Evolutionary conservation across 495 filamentous ascomycete species (phyloP).

Genomic region (Penicillium longicatenatum): DNA sequence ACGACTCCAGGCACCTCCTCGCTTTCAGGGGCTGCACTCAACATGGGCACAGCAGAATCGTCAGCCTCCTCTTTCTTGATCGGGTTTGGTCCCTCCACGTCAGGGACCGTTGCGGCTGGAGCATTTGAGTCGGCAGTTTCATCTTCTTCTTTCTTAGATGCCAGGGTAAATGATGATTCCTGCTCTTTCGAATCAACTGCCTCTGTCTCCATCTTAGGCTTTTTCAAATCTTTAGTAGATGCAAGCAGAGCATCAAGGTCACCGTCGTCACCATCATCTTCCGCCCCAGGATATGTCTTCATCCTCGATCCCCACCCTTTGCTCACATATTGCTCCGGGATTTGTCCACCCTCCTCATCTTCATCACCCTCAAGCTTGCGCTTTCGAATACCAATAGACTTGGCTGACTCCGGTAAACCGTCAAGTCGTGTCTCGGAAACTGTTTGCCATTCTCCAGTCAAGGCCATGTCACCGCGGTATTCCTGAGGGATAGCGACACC

Average conservation of each 20-base stretch:
- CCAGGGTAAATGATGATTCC: constrained; percentile 8
- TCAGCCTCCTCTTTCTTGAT: constrained; percentile 35
- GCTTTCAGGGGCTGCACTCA: constrained; percentile 30
- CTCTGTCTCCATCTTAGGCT: constrained; percentile 28
- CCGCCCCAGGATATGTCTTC: constrained; percentile 60
- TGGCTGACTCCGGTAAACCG: constrained; percentile 39
- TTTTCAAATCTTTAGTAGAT: constrained; percentile 53
- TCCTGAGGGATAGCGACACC: constrained; percentile 85
- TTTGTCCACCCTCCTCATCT: constrained; percentile 59
- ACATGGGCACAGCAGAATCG: constrained; percentile 4
- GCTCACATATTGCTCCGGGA: constrained; percentile 61
- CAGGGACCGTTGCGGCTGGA: neutral
- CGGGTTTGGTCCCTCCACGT: constrained; percentile 3
- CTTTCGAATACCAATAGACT: constrained; percentile 62
- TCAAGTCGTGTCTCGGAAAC: constrained; percentile 57
- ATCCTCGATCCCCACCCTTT: constrained; percentile 76
- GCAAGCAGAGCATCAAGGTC: constrained; percentile 73
- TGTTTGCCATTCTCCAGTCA: constrained; percentile 89
- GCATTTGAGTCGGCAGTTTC: neutral
- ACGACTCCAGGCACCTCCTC: constrained; percentile 53
- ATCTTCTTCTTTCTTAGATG: constrained; percentile 22
- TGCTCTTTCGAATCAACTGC: constrained; percentile 11
- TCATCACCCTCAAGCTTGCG: constrained; percentile 62
- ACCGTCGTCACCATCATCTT: constrained; percentile 48
- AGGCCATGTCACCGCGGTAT: constrained; percentile 74